Conservation (phyloP, 495 filamentous ascomycete genomes). For the Lophiotrema nucula region DNA sequence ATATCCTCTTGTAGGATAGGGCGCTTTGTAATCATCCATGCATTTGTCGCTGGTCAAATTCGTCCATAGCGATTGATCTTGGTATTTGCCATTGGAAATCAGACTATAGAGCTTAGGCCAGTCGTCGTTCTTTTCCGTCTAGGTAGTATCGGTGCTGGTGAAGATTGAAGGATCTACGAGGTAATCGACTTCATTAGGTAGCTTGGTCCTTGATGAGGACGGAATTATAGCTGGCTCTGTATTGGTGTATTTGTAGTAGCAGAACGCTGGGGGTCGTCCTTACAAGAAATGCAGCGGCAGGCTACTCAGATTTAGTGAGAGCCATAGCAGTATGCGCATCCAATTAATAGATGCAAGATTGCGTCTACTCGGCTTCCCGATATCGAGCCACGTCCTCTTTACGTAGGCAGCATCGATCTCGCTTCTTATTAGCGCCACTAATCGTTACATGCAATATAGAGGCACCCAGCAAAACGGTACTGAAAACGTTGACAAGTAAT, state of each 20-base stretch:
- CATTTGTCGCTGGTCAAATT: too few species aligned
- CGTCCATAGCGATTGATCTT: too few species aligned
- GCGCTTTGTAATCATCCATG: too few species aligned
- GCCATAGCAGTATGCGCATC: conserved; percentile 5
- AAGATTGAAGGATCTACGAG: conserved; percentile 41
- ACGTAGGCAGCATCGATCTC: conserved; percentile 17
- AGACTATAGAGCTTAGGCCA: too few species aligned
- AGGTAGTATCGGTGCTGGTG: too few species aligned
- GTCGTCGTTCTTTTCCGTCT: too few species aligned
- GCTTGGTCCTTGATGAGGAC: conserved; percentile 45
- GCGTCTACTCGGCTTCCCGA: conserved; percentile 22
- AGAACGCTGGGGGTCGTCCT: background rate
- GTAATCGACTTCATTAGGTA: conserved; percentile 41
- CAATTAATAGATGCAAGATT: conserved; percentile 14
- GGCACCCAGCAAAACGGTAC: conserved; percentile 13
- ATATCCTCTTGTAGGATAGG: too few species aligned
- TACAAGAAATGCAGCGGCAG: conserved; percentile 27
- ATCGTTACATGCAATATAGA: conserved; percentile 24
- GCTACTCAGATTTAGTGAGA: conserved; percentile 13
- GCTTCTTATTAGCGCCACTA: conserved; percentile 11
- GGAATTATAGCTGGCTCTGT: conserved; percentile 43
- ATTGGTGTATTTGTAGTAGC: background rate
- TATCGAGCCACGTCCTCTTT: conserved; percentile 20
- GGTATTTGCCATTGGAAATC: too few species aligned
- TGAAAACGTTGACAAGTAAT: conserved; percentile 19